A percentile compares a stretch with the other conserved stretches of the same genome.
These are phyloP conservation scores for Hypomyces rosellus DNA, from an alignment of 2,329 filamentous ascomycete species.

Conservation along the genomic window DNA sequence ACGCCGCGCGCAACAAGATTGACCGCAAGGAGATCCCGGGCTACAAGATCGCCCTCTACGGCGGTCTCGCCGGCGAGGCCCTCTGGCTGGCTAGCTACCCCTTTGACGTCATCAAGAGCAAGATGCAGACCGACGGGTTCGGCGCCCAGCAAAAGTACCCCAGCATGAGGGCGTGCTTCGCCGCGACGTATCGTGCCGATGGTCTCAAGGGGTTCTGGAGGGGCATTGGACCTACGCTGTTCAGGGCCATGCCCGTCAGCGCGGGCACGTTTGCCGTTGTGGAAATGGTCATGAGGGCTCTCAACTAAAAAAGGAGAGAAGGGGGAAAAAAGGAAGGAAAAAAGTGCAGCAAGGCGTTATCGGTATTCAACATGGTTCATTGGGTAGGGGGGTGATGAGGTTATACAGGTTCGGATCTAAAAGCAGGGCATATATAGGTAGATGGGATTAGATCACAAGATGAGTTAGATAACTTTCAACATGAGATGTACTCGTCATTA, in stretches of 20 bases:
- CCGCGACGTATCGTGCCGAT: conserved; percentile 70
- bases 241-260: conserved; percentile 95
- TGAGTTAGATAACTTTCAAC: no score
- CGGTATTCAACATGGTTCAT: no score
- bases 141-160: conserved; percentile 63
- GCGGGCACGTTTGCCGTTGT: conserved; percentile 94
- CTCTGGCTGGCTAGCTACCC: conserved; percentile 93
- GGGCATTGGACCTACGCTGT: conserved; percentile 80
- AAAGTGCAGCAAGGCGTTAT: conserved; percentile 5
- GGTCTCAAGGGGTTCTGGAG: conserved; percentile 88
- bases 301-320: conserved; percentile 33
- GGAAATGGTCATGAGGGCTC: conserved; percentile 58
- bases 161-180: conserved; percentile 85
- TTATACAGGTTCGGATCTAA: background rate
- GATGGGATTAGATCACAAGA: no score
- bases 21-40: conserved; percentile 71
- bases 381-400: background rate
- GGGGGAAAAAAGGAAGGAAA: background rate
- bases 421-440: background rate
- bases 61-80: conserved; percentile 86
- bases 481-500: no score
- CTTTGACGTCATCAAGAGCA: conserved; percentile 96
- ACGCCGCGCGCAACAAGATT: conserved; percentile 71
- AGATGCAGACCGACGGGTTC: conserved; percentile 98
- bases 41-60: conserved; percentile 85